Evolutionary conservation across 495 filamentous ascomycete species (phyloP), one percentile per base, ranked within the genome.

Genomic region (Podospora comata): DNA sequence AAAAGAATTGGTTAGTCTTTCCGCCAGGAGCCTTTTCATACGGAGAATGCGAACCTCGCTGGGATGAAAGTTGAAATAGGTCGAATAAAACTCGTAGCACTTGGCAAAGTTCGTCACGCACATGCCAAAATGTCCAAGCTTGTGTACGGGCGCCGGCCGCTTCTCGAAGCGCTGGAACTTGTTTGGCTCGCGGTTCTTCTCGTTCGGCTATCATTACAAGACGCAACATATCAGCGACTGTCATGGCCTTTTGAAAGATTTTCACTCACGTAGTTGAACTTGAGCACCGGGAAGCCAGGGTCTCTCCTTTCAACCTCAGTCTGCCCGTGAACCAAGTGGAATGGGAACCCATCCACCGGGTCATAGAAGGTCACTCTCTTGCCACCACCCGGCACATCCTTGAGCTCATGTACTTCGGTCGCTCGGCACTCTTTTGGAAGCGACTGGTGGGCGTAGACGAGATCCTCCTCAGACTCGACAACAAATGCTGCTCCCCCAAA

Each of bases 101-200:
- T 78, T 78, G 11, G 83, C 79, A 70, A 89, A 92, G 65, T 89
- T 75, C 65, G 83, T 83, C 13, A 89, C 86, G 72, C 85, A 86
- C 56, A 88, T 74, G 9, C 90, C 91, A 64, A 88, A 92, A 75
- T 92, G 90, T 3, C 90, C 91, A 1, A 92, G 82, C 80, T 92
- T 93, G 78, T 92, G 87, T 0, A 92, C 82, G 0, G 87, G 85
- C 1, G 89, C 88, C 1, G 91, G 90, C 9, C 90, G 79, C 76
- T 84, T 88, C 82, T 81, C 68, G 76, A 86, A 86, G 26, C 83
- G 79, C 71, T 84, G 82, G 70, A 81, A 82, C 66, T 80, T 74
- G 73, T 80, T 81, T n/a, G 66, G 73, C 7, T 77, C 75, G 60
- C 83, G 74, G 69, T 84, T 79, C 76, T 85, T 86, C 70, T 81